Percentiles rank a stretch among this genome's conserved stretches.
phyloP scores from a whole-genome alignment of 805 yeast genomes.

The Komagataella pseudopastoris region DNA sequence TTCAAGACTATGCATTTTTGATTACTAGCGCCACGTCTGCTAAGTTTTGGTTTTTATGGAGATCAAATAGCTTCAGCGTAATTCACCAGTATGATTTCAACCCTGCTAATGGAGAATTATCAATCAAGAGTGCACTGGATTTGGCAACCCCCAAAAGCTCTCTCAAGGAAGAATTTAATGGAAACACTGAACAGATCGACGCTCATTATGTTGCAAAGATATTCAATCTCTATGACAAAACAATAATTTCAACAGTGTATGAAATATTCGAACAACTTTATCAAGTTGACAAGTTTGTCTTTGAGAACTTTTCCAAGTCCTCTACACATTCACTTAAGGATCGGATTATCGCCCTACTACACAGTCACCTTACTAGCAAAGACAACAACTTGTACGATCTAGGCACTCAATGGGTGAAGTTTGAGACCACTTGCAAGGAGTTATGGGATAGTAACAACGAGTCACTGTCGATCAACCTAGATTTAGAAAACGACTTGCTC shows the following conservation, averaged over 20 bases:
- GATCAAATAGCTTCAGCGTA: constrained; percentile 2
- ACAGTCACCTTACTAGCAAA: background rate
- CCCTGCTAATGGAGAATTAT: constrained; percentile 20
- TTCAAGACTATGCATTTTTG: background rate
- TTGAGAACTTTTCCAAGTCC: background rate
- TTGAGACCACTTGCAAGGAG: constrained; percentile 64
- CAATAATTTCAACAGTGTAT: constrained; percentile 1
- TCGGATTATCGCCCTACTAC: background rate
- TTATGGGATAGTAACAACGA: constrained; percentile 48
- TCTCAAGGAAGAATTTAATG: background rate
- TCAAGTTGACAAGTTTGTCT: constrained; percentile 1
- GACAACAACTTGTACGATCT: constrained; percentile 15
- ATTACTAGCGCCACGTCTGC: background rate
- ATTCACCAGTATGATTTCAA: constrained; percentile 1
- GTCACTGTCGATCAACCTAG: constrained; percentile 35
- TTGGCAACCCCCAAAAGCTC: background rate
- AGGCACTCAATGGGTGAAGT: constrained; percentile 50
- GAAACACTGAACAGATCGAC: background rate
- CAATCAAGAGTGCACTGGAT: constrained; percentile 10
- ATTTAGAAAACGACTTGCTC: constrained; percentile 16
- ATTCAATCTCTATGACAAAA: background rate
- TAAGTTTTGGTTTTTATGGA: background rate
- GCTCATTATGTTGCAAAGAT: background rate
- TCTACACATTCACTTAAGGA: background rate
- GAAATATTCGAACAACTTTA: constrained; percentile 6